Base-by-base conservation (phyloP, 257 asterid species). In the Cynanchum wilfordii region DNA sequence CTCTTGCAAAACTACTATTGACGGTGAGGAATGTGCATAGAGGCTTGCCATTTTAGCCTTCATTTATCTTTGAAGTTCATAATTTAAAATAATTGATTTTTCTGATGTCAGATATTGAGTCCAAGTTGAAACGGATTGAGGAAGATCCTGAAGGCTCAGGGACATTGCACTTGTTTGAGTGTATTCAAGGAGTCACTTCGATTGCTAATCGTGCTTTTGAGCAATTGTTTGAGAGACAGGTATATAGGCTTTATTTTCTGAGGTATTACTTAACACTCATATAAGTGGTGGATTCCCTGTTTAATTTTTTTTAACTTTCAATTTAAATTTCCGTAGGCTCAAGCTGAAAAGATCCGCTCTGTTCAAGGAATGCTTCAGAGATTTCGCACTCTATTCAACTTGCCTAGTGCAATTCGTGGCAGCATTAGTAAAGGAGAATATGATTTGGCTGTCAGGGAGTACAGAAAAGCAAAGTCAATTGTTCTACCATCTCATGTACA, bases 131-230 rank as follows among this genome's bases (percentile, higher is more conserved):
- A 79, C 90, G 98, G 76, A 91, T 95, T 64, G 97, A 95, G 82
- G 98, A 95, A 78, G 99, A 95, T 72, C 98, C 99, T 81, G 99
- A 95, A 75, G 99, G 99, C 75, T 86, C 98, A 75, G 99, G 98
- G 73, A 92, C 99, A 44, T 63, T 77, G 69, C 96, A 89, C 84
- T 86, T 95, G 70, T 88, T 76, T 82, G 84, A 85, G 68, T 85
- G 95, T 76, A 95, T 92, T 68, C 90, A 92, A 81, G 93, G 89
- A 88, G 98, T 95, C 76, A 84, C 87, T 84, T 83, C 92, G 52
- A 82, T 81, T 80, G 85, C 99, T 72, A 95, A 86, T 84, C 91
- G 89, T 79, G 99, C 99, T 73, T 91, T 90, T 86, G 99, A 87
- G 81, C 90, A 97, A 78, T 86, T 95, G 73, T 92, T 95, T 78